A percentile compares a stretch with the other conserved stretches of the same genome.
Evolutionary conservation across 2,329 filamentous ascomycete species (phyloP).

Genomic region (Colletotrichum godetiae): DNA sequence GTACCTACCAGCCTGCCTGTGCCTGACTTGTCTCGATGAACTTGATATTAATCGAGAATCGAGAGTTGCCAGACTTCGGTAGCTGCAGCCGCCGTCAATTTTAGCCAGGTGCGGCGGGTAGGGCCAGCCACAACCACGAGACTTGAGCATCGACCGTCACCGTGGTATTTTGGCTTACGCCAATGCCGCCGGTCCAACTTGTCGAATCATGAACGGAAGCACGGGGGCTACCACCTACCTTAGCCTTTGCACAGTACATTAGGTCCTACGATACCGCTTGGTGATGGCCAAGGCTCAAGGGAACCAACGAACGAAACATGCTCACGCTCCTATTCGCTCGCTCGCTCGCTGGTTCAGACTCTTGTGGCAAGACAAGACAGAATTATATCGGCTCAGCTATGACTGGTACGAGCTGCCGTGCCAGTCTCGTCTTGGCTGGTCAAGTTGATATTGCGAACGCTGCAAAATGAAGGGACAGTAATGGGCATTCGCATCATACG

Average conservation of each 20-base stretch:
- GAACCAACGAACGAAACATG: constrained; percentile 1
- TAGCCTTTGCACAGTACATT: too few species aligned
- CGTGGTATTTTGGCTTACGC: constrained; percentile 16
- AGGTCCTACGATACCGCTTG: not conserved
- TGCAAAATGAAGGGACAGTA: not conserved
- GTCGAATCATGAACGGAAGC: not conserved
- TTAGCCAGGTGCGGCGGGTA: constrained; percentile 2
- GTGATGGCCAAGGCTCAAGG: not conserved
- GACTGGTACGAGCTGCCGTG: not conserved
- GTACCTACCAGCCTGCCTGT: not conserved
- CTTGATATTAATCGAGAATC: not conserved
- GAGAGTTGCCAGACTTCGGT: not conserved
- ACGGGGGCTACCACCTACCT: not conserved
- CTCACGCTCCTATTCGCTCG: not conserved
- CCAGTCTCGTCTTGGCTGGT: not conserved
- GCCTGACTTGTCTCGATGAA: not conserved
- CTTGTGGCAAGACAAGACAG: not conserved
- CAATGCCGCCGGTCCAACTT: not conserved
- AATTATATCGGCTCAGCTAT: not conserved
- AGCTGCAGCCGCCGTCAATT: not conserved
- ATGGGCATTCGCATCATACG: too few species aligned
- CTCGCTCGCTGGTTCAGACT: not conserved
- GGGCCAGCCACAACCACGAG: constrained; percentile 31
- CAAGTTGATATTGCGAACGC: not conserved
- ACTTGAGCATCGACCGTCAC: constrained; percentile 14